These are phyloP conservation scores for Sporothrix inflata DNA, from an alignment of 2,329 filamentous ascomycete species.

Conservation along the genomic window DNA sequence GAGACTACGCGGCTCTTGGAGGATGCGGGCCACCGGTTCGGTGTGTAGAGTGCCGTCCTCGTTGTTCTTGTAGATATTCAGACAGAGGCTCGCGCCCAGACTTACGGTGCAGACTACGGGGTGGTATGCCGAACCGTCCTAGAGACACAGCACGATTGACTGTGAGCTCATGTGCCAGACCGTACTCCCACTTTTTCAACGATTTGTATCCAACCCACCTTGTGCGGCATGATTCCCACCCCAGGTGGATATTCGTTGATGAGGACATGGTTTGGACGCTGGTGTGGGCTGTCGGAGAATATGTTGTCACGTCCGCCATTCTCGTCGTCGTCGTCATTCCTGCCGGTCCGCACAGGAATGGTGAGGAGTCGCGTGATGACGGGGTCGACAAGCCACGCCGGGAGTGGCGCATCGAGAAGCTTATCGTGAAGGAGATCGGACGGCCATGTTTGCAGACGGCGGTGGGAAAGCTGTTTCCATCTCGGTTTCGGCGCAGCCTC, in stretches of 20 bases:
- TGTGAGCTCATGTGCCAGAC: slow-evolving; percentile 7
- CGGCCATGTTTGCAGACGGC: slow-evolving; percentile 88
- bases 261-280: slow-evolving; percentile 82
- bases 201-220: slow-evolving; percentile 46
- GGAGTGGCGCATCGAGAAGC: slow-evolving; percentile 74
- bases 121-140: slow-evolving; percentile 82
- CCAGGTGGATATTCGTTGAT: slow-evolving; percentile 90
- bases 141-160: background rate
- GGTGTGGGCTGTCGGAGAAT: slow-evolving; percentile 70
- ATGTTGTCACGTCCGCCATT: slow-evolving; percentile 46
- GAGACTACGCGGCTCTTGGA: slow-evolving; percentile 84
- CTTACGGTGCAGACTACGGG: slow-evolving; percentile 90
- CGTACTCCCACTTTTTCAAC: background rate
- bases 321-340: slow-evolving; percentile 29
- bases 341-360: slow-evolving; percentile 44
- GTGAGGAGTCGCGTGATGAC: slow-evolving; percentile 65
- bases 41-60: slow-evolving; percentile 61
- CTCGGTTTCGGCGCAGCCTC: slow-evolving; percentile 68
- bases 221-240: slow-evolving; percentile 96
- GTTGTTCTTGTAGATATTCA: slow-evolving; percentile 73
- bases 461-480: slow-evolving; percentile 88
- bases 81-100: slow-evolving; percentile 74
- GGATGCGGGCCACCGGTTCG: slow-evolving; percentile 59
- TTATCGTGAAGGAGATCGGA: slow-evolving; percentile 78
- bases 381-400: slow-evolving; percentile 73